Evolutionary conservation across 495 filamentous ascomycete genomes (phyloP).

Genomic region (Penicillium dipodomyicola): DNA sequence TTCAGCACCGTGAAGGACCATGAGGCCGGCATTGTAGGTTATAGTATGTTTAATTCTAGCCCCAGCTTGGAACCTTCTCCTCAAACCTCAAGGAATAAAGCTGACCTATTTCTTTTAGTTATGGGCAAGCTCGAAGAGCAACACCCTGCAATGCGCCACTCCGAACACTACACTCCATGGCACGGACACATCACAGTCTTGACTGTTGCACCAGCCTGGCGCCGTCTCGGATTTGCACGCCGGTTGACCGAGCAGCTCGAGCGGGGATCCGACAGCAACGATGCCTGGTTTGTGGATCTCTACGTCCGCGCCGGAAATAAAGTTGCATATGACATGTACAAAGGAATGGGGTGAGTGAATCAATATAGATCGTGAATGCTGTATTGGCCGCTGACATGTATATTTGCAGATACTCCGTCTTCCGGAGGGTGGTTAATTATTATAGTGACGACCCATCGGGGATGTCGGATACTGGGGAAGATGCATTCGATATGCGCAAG

Average conservation of each 20-base stretch:
- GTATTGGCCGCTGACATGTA: constrained; percentile 3
- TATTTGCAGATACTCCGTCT: constrained; percentile 64
- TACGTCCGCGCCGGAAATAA: constrained; percentile 88
- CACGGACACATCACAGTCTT: constrained; percentile 97
- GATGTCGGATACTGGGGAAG: constrained; percentile 59
- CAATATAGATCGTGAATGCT: constrained; percentile 2
- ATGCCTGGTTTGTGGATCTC: constrained; percentile 94
- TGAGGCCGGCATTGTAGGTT: constrained; percentile 80
- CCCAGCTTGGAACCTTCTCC: neutral
- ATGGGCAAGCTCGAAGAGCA: constrained; percentile 95
- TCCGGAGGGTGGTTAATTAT: constrained; percentile 82
- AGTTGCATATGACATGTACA: constrained; percentile 83
- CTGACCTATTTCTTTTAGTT: constrained; percentile 53
- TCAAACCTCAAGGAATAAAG: neutral
- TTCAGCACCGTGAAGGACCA: constrained; percentile 84
- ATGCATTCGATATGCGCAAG: constrained; percentile 97
- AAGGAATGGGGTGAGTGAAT: constrained; percentile 71
- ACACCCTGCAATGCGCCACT: constrained; percentile 64
- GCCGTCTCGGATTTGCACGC: constrained; percentile 81
- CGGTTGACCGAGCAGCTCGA: constrained; percentile 77
- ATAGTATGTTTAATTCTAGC: constrained; percentile 61
- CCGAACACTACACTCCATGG: constrained; percentile 89
- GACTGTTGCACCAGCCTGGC: constrained; percentile 82
- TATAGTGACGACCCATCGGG: constrained; percentile 77
- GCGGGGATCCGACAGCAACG: constrained; percentile 68